phyloP scores from a whole-genome alignment of 495 filamentous ascomycete genomes.

The Penicillium ochrochloron region DNA sequence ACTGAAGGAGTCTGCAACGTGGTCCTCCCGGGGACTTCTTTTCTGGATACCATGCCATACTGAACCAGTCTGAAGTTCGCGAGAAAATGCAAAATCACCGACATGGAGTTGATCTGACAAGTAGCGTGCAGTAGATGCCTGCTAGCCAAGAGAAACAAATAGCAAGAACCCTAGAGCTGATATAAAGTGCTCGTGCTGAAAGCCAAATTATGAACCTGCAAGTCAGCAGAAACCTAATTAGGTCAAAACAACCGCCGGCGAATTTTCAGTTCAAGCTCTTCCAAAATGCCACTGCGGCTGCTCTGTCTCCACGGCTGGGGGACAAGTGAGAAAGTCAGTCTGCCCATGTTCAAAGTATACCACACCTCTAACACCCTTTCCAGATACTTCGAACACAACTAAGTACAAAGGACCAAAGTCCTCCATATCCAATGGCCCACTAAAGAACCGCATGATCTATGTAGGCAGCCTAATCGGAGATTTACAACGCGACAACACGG shows the following conservation, averaged over 20 bases:
- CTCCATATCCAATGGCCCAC: not conserved
- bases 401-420: slow-evolving; percentile 17
- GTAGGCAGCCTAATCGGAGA: slow-evolving; percentile 35
- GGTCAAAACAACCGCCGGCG: not conserved
- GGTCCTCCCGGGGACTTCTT: not conserved
- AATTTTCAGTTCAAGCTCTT: not conserved
- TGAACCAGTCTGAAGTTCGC: not conserved
- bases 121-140: not conserved
- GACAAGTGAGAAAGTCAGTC: slow-evolving; percentile 35
- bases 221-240: not conserved
- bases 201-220: not conserved
- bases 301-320: slow-evolving; percentile 42
- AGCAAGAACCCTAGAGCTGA: not conserved
- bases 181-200: not conserved
- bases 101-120: not conserved
- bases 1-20: not conserved
- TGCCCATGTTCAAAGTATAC: not conserved
- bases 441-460: not conserved
- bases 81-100: not conserved
- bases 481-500: slow-evolving; percentile 37
- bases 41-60: not conserved
- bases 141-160: not conserved
- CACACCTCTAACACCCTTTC: not conserved
- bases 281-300: slow-evolving; percentile 33
- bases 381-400: slow-evolving; percentile 39